These are phyloP conservation scores for Pseudohalonectria lignicola DNA, from an alignment of 2,329 filamentous ascomycete species.

Conservation along the genomic window DNA sequence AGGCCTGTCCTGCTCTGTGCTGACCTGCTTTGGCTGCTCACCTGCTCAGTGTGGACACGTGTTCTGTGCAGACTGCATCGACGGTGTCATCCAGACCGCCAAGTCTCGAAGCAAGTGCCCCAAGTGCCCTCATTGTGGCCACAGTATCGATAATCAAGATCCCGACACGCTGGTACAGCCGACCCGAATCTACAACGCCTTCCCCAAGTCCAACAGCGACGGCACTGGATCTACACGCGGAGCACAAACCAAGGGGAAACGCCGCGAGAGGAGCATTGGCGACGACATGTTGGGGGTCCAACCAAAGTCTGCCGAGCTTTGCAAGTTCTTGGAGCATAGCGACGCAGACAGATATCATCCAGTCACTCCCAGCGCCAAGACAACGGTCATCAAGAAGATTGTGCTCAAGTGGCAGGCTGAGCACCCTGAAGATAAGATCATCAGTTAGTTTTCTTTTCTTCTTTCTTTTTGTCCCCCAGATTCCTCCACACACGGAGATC, in stretches of 20 bases:
- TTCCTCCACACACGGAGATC: no score
- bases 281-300: constrained; percentile 12
- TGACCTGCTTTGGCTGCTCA: no score
- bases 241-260: not conserved
- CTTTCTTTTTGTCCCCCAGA: no score
- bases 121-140: constrained; percentile 1
- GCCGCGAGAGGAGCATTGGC: constrained; percentile 6
- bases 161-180: no score
- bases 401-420: constrained; percentile 19
- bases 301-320: constrained; percentile 2
- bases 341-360: constrained; percentile 5
- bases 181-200: no score
- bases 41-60: constrained; percentile 20
- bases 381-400: constrained; percentile 17
- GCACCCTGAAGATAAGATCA: constrained; percentile 24
- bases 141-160: not conserved
- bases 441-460: constrained; percentile 14
- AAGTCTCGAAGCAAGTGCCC: not conserved
- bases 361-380: constrained; percentile 17
- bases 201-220: no score
- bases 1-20: no score
- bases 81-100: not conserved
- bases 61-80: constrained; percentile 17
- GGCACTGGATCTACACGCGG: not conserved
- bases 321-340: constrained; percentile 12